Conservation (phyloP, 2,329 filamentous ascomycete genomes). For the Penicillium sp. region DNA sequence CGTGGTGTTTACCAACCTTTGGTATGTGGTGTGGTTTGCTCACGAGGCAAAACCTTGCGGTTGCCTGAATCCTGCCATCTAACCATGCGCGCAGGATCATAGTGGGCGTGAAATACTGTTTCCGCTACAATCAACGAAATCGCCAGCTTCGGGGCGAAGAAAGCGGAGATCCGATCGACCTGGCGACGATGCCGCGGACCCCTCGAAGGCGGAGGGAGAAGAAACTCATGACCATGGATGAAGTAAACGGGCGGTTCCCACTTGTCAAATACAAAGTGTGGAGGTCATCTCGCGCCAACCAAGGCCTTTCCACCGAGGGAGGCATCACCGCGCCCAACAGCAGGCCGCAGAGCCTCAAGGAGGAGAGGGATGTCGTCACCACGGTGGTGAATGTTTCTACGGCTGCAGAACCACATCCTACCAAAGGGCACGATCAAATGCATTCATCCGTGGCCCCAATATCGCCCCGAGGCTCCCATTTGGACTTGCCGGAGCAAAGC, state of each 20-base stretch:
- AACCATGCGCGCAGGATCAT: conserved; percentile 75
- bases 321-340: conserved; percentile 75
- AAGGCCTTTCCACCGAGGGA: conserved; percentile 80
- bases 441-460: conserved; percentile 16
- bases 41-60: neutral
- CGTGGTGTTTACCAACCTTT: conserved; percentile 97
- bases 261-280: conserved; percentile 96
- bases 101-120: conserved; percentile 98
- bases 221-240: conserved; percentile 98
- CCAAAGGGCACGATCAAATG: conserved; percentile 18
- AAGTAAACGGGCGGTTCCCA: conserved; percentile 96
- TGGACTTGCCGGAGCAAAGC: conserved; percentile 22
- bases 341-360: conserved; percentile 70
- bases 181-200: conserved; percentile 80
- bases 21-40: conserved; percentile 60
- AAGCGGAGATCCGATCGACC: conserved; percentile 83
- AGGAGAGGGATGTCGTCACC: conserved; percentile 54
- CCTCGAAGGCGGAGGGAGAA: conserved; percentile 90
- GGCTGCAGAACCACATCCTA: conserved; percentile 23
- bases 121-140: conserved; percentile 94
- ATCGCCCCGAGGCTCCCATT: conserved; percentile 16
- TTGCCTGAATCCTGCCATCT: conserved; percentile 4
- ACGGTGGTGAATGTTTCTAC: conserved; percentile 24
- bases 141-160: conserved; percentile 74
- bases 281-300: conserved; percentile 78